These are phyloP conservation scores for Pseudocercospora fuligena DNA, from an alignment of 2,329 filamentous ascomycete genomes.

Conservation along the genomic window DNA sequence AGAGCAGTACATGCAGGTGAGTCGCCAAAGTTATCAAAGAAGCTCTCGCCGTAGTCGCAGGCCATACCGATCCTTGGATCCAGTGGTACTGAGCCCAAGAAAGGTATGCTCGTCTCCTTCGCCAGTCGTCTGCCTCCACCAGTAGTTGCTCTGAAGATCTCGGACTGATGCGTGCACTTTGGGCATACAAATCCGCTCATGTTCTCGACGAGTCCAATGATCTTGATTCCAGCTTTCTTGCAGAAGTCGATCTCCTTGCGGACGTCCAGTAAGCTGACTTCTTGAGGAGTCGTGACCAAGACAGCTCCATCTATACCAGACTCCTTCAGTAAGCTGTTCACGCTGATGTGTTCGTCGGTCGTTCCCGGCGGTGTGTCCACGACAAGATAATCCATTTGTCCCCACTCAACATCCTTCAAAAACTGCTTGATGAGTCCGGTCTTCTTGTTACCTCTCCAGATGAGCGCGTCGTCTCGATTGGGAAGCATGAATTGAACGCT, in stretches of 20 bases:
- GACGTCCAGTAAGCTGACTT: constrained; percentile 89
- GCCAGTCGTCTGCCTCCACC: constrained; percentile 83
- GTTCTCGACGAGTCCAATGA: constrained; percentile 93
- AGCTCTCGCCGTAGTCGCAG: constrained; percentile 97
- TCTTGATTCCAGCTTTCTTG: constrained; percentile 84
- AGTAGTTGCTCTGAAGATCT: constrained; percentile 91
- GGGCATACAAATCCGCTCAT: constrained; percentile 98
- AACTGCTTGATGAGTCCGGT: constrained; percentile 98
- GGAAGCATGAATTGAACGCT: constrained; percentile 98
- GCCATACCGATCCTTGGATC: constrained; percentile 95
- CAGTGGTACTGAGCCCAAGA: constrained; percentile 85
- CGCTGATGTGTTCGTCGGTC: constrained; percentile 90
- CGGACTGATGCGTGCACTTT: constrained; percentile 76
- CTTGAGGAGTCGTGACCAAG: constrained; percentile 91
- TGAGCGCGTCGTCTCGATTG: constrained; percentile 89
- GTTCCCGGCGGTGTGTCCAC: constrained; percentile 97
- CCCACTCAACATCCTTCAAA: constrained; percentile 97
- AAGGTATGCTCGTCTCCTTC: constrained; percentile 84
- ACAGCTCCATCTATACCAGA: constrained; percentile 93
- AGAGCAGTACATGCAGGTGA: constrained; percentile 87
- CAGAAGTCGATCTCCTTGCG: constrained; percentile 98
- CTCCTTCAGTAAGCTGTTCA: constrained; percentile 89
- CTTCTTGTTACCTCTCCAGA: constrained; percentile 98
- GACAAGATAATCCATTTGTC: constrained; percentile 87
- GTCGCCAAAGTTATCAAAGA: constrained; percentile 90